Percentiles rank a stretch among this genome's conserved stretches.
Evolutionary conservation across 2,329 filamentous ascomycete genomes (phyloP).

Genomic region (Pseudogymnoascus sp.): DNA sequence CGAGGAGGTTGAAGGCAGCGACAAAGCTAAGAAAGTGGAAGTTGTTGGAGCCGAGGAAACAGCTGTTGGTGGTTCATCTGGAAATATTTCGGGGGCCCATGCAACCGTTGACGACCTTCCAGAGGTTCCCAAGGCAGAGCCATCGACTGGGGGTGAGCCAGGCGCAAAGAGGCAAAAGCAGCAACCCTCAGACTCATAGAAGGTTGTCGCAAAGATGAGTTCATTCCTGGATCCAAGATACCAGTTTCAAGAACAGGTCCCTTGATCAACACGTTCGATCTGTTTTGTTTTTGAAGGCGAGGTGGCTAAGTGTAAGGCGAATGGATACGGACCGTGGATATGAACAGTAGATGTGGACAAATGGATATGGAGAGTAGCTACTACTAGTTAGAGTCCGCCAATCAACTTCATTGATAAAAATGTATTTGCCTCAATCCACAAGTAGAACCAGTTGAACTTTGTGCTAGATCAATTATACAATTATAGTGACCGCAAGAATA

Average conservation of each 20-base stretch:
- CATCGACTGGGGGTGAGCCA: constrained; percentile 23
- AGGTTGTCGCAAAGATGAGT: background rate
- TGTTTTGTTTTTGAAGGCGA: background rate
- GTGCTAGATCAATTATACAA: no score
- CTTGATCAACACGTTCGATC: background rate
- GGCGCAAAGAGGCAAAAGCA: constrained; percentile 30
- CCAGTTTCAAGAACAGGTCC: background rate
- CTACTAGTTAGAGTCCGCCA: background rate
- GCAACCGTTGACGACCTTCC: constrained; percentile 29
- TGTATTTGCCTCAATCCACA: background rate
- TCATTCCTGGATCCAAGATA: background rate
- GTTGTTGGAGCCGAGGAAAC: constrained; percentile 21
- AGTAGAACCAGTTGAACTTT: no score
- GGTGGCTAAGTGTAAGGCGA: background rate
- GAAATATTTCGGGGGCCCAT: constrained; percentile 13
- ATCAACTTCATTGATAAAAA: background rate
- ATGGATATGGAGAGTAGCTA: background rate
- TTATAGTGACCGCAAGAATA: no score
- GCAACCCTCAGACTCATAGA: background rate
- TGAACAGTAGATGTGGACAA: no score
- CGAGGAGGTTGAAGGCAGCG: constrained; percentile 18
- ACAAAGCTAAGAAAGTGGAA: constrained; percentile 23
- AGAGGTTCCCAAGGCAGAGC: constrained; percentile 32
- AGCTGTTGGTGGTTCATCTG: constrained; percentile 11
- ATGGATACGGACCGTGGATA: no score